phyloP scores from a whole-genome alignment of 2,329 filamentous ascomycete genomes.

The Penicillium aurantiogriseum region DNA sequence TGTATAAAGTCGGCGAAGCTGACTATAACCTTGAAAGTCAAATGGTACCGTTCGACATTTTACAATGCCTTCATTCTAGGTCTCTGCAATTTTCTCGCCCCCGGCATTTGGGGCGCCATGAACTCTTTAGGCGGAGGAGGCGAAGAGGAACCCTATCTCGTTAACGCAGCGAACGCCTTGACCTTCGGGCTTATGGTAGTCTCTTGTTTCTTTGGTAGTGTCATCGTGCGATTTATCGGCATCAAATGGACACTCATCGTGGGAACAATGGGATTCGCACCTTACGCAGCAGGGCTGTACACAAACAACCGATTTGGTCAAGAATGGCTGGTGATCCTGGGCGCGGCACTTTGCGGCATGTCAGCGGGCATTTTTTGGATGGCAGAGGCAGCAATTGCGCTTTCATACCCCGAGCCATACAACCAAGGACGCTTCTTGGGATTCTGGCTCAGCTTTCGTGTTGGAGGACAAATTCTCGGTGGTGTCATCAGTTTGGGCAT shows the following conservation, averaged over 20 bases:
- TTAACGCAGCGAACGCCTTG: slow-evolving; percentile 69
- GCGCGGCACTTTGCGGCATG: slow-evolving; percentile 67
- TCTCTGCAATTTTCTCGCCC: slow-evolving; percentile 67
- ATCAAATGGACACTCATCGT: slow-evolving; percentile 70
- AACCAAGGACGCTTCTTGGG: slow-evolving; percentile 65
- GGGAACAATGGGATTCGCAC: slow-evolving; percentile 69
- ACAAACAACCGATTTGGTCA: slow-evolving; percentile 68
- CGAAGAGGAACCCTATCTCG: slow-evolving; percentile 61
- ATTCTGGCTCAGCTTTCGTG: slow-evolving; percentile 64
- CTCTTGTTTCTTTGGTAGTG: slow-evolving; percentile 64
- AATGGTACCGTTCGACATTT: slow-evolving; percentile 70
- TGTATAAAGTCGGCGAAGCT: neutral
- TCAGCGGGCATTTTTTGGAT: slow-evolving; percentile 74
- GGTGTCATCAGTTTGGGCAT: slow-evolving; percentile 70
- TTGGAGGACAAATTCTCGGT: slow-evolving; percentile 67
- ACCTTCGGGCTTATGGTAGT: slow-evolving; percentile 73
- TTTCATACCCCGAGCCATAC: slow-evolving; percentile 69
- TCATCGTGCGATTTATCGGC: slow-evolving; percentile 65
- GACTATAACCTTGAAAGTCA: slow-evolving; percentile 44
- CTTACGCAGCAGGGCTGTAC: slow-evolving; percentile 69
- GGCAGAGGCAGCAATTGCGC: slow-evolving; percentile 70
- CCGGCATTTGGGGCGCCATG: slow-evolving; percentile 72
- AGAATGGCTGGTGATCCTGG: slow-evolving; percentile 68
- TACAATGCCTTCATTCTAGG: slow-evolving; percentile 72
- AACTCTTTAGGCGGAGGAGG: slow-evolving; percentile 71